Conservation (phyloP, 306 rosid species). For the Cyclanthera cordifolia region DNA sequence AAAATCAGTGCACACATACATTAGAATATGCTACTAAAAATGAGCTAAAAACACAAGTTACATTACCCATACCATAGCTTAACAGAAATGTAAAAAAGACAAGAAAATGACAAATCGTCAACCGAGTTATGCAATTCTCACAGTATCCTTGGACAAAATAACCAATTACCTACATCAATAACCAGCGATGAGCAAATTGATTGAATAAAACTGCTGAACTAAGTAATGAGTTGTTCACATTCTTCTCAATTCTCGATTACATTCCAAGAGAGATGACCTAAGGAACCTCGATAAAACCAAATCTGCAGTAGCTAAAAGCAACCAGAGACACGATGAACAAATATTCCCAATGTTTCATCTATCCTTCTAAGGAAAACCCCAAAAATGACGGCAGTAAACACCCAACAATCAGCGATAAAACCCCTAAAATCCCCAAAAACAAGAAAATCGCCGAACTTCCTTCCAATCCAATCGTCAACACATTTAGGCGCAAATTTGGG, state of each 20-base stretch:
- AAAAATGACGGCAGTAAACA: conserved; percentile 7
- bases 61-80: too few species aligned
- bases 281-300: background rate
- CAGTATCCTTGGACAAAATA: background rate
- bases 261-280: background rate
- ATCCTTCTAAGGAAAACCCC: background rate
- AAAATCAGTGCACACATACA: background rate
- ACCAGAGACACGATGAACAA: background rate
- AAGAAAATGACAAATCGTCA: too few species aligned
- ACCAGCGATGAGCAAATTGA: background rate
- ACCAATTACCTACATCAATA: background rate
- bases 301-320: background rate
- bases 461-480: background rate
- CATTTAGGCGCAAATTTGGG: background rate
- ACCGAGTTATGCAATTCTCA: background rate
- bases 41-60: too few species aligned
- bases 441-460: background rate
- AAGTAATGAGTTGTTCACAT: background rate
- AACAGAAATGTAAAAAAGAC: too few species aligned
- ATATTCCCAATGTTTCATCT: background rate
- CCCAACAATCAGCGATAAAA: background rate
- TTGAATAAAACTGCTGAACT: background rate
- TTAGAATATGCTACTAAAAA: too few species aligned
- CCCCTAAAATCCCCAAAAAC: background rate
- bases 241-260: conserved; percentile 3